Evolutionary conservation across 257 asterid species (phyloP), one percentile per base, ranked within the genome.

Genomic region (Ballota nigra): DNA sequence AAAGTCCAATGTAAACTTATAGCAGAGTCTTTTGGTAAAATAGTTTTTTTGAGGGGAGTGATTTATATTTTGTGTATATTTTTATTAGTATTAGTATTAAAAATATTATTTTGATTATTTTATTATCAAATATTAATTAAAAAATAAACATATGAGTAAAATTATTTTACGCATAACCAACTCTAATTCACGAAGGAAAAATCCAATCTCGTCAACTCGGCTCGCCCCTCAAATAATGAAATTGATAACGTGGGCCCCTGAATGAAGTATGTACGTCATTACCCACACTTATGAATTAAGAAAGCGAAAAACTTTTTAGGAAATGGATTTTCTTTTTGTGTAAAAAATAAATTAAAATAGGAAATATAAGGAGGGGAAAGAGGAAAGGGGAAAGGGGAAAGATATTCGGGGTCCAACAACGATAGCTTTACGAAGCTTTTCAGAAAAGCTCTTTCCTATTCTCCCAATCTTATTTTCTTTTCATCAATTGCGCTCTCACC

Each of bases 391-490:
- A 20, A 57, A 57, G 22, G 60, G 31, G 34, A 15, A 65, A 74
- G 33, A 75, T 75, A 75, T 75, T 75, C 60, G 71, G 66, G 56
- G 66, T 51, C 79, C 75, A 68, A 75, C 47, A 68, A 68, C 71
- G 66, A 61, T 68, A 11, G 38, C 53, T 55, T 74, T 56, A 34
- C 1, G 41, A 75, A 60, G 74, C 81, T 77, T 77, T 78, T 60
- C 15, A 41, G 20, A 78, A 73, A 78, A 78, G 75, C 71, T 53
- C 56, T 63, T 36, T 43, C 18, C 52, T 62, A 63, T 69, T 69
- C 70, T 53, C 67, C 33, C 57, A 38, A 71, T 63, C 63, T 18
- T 4, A 47, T 74, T 55, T 9, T n/a, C n/a, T n/a, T n/a, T n/a
- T n/a, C n/a, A n/a, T n/a, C n/a, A n/a, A n/a, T n/a, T n/a, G n/a